These are phyloP conservation scores for Sanghuangporus baumii DNA, from an alignment of 1,284 basidiomycete species.

Conservation along the genomic window DNA sequence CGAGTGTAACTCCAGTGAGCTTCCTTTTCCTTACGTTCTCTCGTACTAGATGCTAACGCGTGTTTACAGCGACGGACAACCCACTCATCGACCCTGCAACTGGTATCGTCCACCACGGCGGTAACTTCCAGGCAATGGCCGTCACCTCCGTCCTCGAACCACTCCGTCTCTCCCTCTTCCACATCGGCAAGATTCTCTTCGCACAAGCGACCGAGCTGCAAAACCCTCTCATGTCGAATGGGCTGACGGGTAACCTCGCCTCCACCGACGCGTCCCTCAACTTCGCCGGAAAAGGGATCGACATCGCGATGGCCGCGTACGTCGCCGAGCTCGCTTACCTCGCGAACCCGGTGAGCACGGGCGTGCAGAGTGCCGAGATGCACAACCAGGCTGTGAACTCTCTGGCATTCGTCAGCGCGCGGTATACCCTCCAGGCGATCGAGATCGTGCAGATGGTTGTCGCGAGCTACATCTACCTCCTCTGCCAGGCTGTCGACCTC, in stretches of 20 bases:
- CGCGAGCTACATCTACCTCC: constrained; percentile 69
- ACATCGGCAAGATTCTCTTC: constrained; percentile 81
- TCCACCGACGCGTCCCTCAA: constrained; percentile 78
- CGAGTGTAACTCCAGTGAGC: constrained; percentile 84
- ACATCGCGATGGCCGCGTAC: constrained; percentile 81
- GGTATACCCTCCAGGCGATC: constrained; percentile 70
- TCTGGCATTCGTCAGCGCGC: constrained; percentile 73
- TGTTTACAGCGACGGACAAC: constrained; percentile 59
- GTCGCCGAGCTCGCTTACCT: constrained; percentile 77
- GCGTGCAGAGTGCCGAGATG: constrained; percentile 83
- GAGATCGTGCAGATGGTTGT: constrained; percentile 73
- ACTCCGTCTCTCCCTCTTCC: constrained; percentile 74
- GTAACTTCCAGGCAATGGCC: constrained; percentile 86
- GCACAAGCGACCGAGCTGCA: constrained; percentile 80
- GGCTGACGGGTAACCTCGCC: constrained; percentile 74
- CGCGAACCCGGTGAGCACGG: constrained; percentile 80
- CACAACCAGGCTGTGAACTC: constrained; percentile 86
- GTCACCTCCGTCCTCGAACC: constrained; percentile 88
- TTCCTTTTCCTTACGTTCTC: constrained; percentile 7
- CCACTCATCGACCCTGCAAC: constrained; percentile 66
- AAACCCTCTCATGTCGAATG: constrained; percentile 79
- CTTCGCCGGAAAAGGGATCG: constrained; percentile 81
- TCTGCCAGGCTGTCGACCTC: constrained; percentile 80
- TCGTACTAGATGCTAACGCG: background rate
- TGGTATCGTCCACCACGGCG: constrained; percentile 71